Base-by-base conservation (phyloP, 345 rosid genomes). In the Erucastrum elatum region DNA sequence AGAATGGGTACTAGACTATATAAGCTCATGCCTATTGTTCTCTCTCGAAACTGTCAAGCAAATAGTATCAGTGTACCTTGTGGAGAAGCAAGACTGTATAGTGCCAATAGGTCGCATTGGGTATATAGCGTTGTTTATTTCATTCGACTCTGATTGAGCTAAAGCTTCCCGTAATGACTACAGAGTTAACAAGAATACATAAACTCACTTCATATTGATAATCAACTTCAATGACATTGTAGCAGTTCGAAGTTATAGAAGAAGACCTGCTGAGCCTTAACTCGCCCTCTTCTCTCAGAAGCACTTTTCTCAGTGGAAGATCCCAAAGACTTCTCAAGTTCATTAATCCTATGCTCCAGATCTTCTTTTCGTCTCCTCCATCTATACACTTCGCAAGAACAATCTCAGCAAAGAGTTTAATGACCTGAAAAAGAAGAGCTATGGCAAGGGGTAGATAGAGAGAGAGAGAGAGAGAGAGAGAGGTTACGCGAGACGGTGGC, bases 251-350 rank as follows among this genome's bases (percentile, higher is more conserved):
- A 17, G 53, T 16, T 16, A 49, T 21, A 68, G 71, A 37, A 53
- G 65, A 55, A 68, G 41, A 90, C 98, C 94, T 92, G 95, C 68
- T 92, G 97, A 81, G 97, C 88, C 74, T 92, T 85, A 72, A 91
- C 87, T 71, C 97, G 95, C 68, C 95, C 98, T 84, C 87, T 92
- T 74, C 98, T 84, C 86, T 94, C 97, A 10, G 97, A 87, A 56
- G 90, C 87, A 82, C 89, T 81, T 81, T 88, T 92, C 25, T 87
- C 86, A 60, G 61, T n/a, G 7, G 90, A 81, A 10, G 90, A 87
- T 68, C 85, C 82, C 77, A 94, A 86, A 78, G 92, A 86, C 59
- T 72, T 83, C 73, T 88, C 82, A 55, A 94, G 91, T 82, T 88
- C 86, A 27, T 77, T 61, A 62, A 87, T 30, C 82, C 75, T 90